Conservation (phyloP, 768 basidiomycete species). For the Dioszegia hungarica region DNA sequence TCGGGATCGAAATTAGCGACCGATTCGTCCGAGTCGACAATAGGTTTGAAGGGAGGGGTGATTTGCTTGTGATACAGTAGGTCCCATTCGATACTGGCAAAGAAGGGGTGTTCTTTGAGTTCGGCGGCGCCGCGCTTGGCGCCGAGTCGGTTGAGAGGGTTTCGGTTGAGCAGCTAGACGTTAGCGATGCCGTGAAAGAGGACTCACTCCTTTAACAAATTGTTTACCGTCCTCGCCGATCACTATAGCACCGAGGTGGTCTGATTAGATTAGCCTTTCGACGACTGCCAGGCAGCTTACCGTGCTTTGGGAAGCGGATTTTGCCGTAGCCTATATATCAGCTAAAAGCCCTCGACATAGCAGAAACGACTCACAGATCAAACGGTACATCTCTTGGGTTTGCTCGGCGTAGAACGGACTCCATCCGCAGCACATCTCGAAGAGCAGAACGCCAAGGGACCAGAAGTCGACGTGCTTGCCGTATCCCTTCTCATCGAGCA, state of each 20-base stretch:
- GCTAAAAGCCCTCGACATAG: not conserved
- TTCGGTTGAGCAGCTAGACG: constrained; percentile 87
- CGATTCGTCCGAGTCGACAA: constrained; percentile 95
- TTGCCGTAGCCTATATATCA: constrained; percentile 88
- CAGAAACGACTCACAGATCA: constrained; percentile 31
- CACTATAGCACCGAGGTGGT: constrained; percentile 51
- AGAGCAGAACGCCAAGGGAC: constrained; percentile 89
- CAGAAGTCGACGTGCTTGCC: constrained; percentile 98
- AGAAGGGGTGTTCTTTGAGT: constrained; percentile 93
- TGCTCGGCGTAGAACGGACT: constrained; percentile 99
- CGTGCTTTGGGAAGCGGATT: constrained; percentile 87
- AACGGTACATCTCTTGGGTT: constrained; percentile 91
- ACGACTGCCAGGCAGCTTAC: constrained; percentile 35
- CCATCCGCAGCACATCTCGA: constrained; percentile 99
- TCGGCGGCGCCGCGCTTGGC: constrained; percentile 85
- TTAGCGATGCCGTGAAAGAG: not conserved
- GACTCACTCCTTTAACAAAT: constrained; percentile 93
- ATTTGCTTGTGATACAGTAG: constrained; percentile 77
- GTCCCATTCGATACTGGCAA: constrained; percentile 84
- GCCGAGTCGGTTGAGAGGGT: constrained; percentile 95
- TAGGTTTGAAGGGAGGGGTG: constrained; percentile 95
- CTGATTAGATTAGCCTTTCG: constrained; percentile 4
- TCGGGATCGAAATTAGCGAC: constrained; percentile 98
- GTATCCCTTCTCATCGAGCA: constrained; percentile 96
- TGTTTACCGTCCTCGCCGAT: constrained; percentile 97